These are phyloP conservation scores for Hippophae gyantsensis DNA, from an alignment of 306 rosid species.

Conservation along the genomic window DNA sequence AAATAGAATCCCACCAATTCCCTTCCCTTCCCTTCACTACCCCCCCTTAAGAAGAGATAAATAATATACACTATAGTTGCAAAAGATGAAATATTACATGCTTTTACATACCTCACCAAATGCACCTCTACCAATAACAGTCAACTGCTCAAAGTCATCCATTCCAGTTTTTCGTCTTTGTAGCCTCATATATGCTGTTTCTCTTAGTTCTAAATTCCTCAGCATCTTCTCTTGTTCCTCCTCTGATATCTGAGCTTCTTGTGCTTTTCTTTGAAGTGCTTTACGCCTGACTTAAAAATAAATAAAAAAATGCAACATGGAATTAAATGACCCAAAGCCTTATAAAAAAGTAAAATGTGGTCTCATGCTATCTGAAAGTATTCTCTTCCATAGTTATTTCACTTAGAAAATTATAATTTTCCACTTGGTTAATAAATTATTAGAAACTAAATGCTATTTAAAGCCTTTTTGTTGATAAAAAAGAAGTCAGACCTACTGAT, in stretches of 20 bases:
- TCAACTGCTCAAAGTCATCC: conserved; percentile 90
- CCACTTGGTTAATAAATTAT: too few relatives aligned
- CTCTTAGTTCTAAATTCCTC: conserved; percentile 83
- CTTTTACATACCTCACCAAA: conserved; percentile 70
- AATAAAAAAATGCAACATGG: neutral
- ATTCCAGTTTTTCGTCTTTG: conserved; percentile 95
- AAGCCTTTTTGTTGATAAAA: too few relatives aligned
- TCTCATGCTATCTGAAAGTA: too few relatives aligned
- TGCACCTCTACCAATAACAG: conserved; percentile 95
- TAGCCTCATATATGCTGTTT: conserved; percentile 86
- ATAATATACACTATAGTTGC: conserved; percentile 1
- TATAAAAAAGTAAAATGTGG: neutral
- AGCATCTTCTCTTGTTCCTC: conserved; percentile 94
- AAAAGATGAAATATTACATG: neutral
- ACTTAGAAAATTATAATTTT: too few relatives aligned
- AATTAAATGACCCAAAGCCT: neutral
- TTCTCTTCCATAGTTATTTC: too few relatives aligned
- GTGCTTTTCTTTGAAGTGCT: conserved; percentile 65
- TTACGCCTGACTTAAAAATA: conserved; percentile 48
- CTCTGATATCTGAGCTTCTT: conserved; percentile 68
- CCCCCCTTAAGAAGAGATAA: neutral
- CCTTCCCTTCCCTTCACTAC: too few relatives aligned
- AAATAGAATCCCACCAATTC: too few relatives aligned
- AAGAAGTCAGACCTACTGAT: too few relatives aligned
- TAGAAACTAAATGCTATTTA: too few relatives aligned